These are phyloP conservation scores for Colletotrichum sp. DNA, from an alignment of 2,329 filamentous ascomycete species.

Conservation along the genomic window DNA sequence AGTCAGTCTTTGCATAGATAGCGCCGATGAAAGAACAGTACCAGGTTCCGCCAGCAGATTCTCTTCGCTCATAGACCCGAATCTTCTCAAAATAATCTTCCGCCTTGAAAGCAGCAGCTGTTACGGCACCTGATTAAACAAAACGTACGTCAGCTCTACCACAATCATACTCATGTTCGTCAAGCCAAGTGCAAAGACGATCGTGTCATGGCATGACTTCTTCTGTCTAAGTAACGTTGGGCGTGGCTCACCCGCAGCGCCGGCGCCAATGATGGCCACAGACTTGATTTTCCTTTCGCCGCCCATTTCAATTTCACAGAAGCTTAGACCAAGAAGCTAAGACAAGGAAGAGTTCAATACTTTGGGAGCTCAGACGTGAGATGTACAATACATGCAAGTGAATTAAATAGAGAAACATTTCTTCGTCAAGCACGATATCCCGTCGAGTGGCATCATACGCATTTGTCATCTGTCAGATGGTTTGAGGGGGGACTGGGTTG, in stretches of 20 bases:
- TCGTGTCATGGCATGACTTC: not conserved
- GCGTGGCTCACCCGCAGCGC: conserved; percentile 39
- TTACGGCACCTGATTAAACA: conserved; percentile 42
- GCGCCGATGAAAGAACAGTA: conserved; percentile 19
- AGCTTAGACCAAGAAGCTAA: not conserved
- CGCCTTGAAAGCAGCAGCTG: conserved; percentile 49
- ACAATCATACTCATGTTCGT: not conserved
- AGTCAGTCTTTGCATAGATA: not conserved
- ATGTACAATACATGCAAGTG: not conserved
- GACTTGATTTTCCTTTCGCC: conserved; percentile 35
- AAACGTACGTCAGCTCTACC: not conserved
- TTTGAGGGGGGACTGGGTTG: not conserved
- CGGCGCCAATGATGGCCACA: conserved; percentile 47
- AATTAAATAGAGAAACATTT: not conserved
- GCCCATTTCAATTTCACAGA: not conserved
- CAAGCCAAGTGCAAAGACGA: not conserved
- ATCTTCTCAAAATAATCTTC: conserved; percentile 48
- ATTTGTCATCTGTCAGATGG: conserved; percentile 11
- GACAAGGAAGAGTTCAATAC: not conserved
- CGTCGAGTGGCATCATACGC: not conserved
- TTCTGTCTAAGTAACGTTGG: no score
- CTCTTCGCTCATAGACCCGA: conserved; percentile 45
- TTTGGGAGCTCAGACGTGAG: not conserved
- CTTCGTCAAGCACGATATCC: not conserved
- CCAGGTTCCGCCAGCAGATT: conserved; percentile 50